Base-by-base conservation (phyloP, 1,284 basidiomycete species). In the Malassezia nana region DNA sequence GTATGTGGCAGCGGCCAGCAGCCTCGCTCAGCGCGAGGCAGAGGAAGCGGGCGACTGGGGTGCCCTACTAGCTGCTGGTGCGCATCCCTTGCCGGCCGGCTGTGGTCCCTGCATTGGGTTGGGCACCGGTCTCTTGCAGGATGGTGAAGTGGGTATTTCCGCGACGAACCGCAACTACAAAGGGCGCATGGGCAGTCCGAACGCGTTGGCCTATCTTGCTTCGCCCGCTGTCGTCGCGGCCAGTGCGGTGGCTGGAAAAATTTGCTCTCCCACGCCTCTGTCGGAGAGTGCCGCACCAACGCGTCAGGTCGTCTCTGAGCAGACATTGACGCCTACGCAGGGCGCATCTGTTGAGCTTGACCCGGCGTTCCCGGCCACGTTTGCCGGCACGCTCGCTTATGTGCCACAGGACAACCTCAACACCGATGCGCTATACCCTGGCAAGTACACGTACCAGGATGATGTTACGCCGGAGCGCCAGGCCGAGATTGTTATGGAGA, bases 81-180 rank as follows among this genome's bases (percentile, higher is more conserved):
- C 92, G 6, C 89, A 87, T 75, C 83, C 86, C 0, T 80, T 98
- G 0, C 92, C 94, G 6, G 86, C 92, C 0, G 94, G 92, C 1
- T 99, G 94, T 71, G 94, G 92, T 0, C 92, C 92, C 0, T 99
- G 94, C 75, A 99, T 98, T 60, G 94, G 94, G 20, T 80, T 98
- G 5, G 92, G 92, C 3, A 84, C 84, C 1, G 94, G 94, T 13
- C 77, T 98, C 50, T 78, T 98, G 22, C 84, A 95, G 74, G 91
- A 96, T 67, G 92, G 92, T 3, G 81, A 98, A 76, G 84, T 85
- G 2, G 92, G 92, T 0, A 98, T 99, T 74, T 91, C 87, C 64
- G 92, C 94, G 6, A 98, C 92, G 12, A 99, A 99, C 77, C 80
- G 92, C 74, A 99, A 99, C 74, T 99, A 96, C 78, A 98, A 99